Evolutionary conservation across 768 basidiomycete genomes (phyloP).

Genomic region (Calocera viscosa): DNA sequence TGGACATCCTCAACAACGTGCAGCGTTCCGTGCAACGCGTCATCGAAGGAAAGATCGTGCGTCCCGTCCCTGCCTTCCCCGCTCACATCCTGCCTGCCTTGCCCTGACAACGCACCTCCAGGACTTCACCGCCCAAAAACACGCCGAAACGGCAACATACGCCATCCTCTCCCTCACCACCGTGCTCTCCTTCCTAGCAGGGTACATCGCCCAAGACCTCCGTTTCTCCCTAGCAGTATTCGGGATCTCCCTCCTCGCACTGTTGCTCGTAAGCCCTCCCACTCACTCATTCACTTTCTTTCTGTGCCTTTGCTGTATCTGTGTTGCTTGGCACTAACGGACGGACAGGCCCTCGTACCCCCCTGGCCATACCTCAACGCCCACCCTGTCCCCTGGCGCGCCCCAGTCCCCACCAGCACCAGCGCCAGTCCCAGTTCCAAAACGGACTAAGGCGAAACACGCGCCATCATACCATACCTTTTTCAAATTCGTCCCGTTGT

Average conservation of each 20-base stretch:
- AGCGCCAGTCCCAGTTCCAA: no score
- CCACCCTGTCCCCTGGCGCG: neutral
- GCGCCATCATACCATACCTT: no score
- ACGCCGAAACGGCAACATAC: neutral
- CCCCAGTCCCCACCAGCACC: neutral
- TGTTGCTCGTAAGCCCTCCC: neutral
- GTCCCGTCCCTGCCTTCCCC: neutral
- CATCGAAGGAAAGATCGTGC: neutral
- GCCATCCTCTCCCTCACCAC: neutral
- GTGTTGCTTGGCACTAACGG: neutral
- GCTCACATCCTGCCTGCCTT: no score
- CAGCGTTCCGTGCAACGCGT: neutral
- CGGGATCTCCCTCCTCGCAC: neutral
- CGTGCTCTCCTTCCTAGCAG: neutral
- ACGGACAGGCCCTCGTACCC: neutral
- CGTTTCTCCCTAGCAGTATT: neutral
- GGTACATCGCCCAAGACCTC: neutral
- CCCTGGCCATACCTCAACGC: constrained; percentile 3
- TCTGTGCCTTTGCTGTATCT: neutral
- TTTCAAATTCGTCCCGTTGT: no score
- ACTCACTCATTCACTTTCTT: no score
- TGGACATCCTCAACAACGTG: constrained; percentile 1
- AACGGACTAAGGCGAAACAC: no score
- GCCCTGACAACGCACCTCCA: no score
- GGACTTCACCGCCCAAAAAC: neutral